Evolutionary conservation across 225 moss, liverwort and hornwort species (phyloP).

Genomic region (Straminergon stramineum): DNA sequence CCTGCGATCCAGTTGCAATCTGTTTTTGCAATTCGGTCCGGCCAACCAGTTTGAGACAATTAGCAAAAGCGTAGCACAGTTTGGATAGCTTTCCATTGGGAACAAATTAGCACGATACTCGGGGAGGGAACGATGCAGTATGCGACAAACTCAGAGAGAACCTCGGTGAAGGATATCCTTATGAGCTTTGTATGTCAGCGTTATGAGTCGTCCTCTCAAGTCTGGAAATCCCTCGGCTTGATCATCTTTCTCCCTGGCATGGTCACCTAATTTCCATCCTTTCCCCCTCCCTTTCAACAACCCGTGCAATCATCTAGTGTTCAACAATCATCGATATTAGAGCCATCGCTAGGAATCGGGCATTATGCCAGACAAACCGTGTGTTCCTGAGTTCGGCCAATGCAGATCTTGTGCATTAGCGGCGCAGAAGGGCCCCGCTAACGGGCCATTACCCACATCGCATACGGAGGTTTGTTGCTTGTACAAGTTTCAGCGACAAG

Average conservation of each 20-base stretch:
- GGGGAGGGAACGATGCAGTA: conserved; percentile 32
- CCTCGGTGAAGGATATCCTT: conserved; percentile 25
- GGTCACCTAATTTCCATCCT: not conserved
- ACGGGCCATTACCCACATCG: not conserved
- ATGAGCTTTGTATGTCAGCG: conserved; percentile 16
- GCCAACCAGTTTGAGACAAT: not conserved
- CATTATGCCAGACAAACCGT: conserved; percentile 22
- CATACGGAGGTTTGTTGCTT: conserved; percentile 30
- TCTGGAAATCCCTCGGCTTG: conserved; percentile 10
- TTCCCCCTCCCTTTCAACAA: not conserved
- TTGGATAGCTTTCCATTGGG: not conserved
- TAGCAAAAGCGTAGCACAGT: not conserved
- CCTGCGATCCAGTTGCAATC: not conserved
- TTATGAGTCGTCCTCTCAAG: conserved; percentile 7
- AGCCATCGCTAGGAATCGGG: not conserved
- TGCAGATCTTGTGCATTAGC: conserved; percentile 19
- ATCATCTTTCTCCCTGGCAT: conserved; percentile 12
- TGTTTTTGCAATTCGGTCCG: not conserved
- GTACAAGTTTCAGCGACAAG: conserved; percentile 4
- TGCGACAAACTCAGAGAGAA: conserved; percentile 15
- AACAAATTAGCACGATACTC: not conserved
- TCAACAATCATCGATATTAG: not conserved
- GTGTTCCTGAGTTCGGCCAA: conserved; percentile 5
- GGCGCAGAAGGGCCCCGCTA: not conserved
- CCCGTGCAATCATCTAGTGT: not conserved